Evolutionary conservation across 2,329 filamentous ascomycete species (phyloP).

Genomic region (Cladosporium austrohemisphaericum): DNA sequence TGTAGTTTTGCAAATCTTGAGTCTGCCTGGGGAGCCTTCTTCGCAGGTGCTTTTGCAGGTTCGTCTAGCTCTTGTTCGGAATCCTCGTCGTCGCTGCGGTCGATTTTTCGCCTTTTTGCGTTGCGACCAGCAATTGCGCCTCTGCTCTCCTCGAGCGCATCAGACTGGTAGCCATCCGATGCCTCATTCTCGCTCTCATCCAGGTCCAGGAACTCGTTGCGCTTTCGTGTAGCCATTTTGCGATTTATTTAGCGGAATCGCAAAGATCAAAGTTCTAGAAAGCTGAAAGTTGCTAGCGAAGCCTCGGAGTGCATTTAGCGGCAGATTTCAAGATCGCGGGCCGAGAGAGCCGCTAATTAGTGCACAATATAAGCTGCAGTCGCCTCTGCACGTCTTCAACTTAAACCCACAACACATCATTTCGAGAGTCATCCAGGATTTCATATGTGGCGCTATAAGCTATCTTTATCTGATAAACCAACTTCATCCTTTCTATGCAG

Average conservation of each 20-base stretch:
- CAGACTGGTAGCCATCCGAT: slow-evolving; percentile 61
- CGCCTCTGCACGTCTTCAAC: too few relatives aligned
- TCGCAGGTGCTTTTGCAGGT: slow-evolving; percentile 17
- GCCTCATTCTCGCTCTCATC: slow-evolving; percentile 43
- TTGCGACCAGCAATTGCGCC: slow-evolving; percentile 47
- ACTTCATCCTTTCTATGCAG: neutral
- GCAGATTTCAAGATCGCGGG: too few relatives aligned
- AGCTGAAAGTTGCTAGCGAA: too few relatives aligned
- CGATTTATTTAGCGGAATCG: neutral
- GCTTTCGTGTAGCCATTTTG: slow-evolving; percentile 63
- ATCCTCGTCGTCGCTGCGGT: slow-evolving; percentile 40
- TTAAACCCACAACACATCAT: too few relatives aligned
- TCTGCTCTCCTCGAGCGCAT: slow-evolving; percentile 62
- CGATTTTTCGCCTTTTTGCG: slow-evolving; percentile 62
- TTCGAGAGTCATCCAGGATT: too few relatives aligned
- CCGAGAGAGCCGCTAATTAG: too few relatives aligned
- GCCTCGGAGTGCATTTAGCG: too few relatives aligned
- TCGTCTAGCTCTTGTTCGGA: slow-evolving; percentile 18
- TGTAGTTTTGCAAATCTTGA: slow-evolving; percentile 19
- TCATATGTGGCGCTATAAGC: too few relatives aligned
- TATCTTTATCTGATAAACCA: too few relatives aligned
- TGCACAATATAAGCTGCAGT: too few relatives aligned
- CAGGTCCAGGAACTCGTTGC: slow-evolving; percentile 66
- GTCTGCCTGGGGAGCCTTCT: slow-evolving; percentile 17
- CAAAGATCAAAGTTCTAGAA: neutral